Evolutionary conservation across 768 basidiomycete species (phyloP), one percentile per base, ranked within the genome.

Genomic region (Neoboletus brunneissimus): DNA sequence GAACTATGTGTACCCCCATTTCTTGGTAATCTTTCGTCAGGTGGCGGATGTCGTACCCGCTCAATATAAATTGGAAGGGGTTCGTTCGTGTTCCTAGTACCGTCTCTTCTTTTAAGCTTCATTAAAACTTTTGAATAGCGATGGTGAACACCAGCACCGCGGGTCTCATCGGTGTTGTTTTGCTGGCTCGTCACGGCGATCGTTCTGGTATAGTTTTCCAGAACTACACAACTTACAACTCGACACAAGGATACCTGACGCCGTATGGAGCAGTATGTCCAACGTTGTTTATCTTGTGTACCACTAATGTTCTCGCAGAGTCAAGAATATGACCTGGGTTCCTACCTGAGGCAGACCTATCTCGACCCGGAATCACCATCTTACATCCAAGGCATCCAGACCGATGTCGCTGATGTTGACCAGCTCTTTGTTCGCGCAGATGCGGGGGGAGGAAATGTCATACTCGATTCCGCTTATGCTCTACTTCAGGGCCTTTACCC

Each of bases 401-500:
- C 79, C 35, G 82, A 88, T 66, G 73, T 91, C 53, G 87, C 82
- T 31, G 78, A 88, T 74, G 81, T 87, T 62, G 79, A 76, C 61
- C 81, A 90, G 71, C 77, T 93, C 56, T 84, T 82, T 61, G 81
- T 88, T 53, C 85, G 85, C 58, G 89, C 88, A 64, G 91, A 93
- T 72, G 84, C 85, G 47, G 90, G 90, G 44, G 85, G 85, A 72
- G 91, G 91, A 49, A 79, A 84, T 20, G 85, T 87, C 47, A 89
- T 91, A 60, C 87, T 89, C 72, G 89, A 93, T 77, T 88, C 88
- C 10, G 85, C 90, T 15, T 86, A 87, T 57, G 90, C 91, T 16
- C 75, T 92, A 37, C 79, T 91, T 42, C 93, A 94, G 67, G 91
- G 91, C 35, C 78, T 94, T 48, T 91, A 87, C 78, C 91, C 91